Evolutionary conservation across 371 early-diverging fungal species (phyloP).

Genomic region (Lichtheimia ramosa): DNA sequence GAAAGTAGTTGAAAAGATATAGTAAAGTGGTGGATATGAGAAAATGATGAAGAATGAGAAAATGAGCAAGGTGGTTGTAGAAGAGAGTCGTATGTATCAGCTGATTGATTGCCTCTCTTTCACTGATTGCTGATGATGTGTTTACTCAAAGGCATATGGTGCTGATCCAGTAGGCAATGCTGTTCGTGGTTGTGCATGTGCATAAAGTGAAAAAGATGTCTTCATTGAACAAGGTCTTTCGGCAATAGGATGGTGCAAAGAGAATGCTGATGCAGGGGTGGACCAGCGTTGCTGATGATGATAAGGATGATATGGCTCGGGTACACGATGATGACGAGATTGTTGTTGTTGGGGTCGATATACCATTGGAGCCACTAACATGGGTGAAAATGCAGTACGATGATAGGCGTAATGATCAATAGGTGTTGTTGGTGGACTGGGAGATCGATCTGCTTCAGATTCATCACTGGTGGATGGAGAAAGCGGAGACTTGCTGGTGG

Average conservation of each 20-base stretch:
- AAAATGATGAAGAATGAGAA: background rate
- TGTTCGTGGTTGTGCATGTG: slow-evolving; percentile 5
- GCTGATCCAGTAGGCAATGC: too few species aligned
- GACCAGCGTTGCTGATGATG: slow-evolving; percentile 13
- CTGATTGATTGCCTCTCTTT: too few species aligned
- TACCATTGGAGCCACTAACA: slow-evolving; percentile 17
- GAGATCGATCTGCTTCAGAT: slow-evolving; percentile 36
- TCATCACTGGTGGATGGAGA: slow-evolving; percentile 29
- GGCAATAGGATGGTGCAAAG: slow-evolving; percentile 9
- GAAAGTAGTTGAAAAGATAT: background rate
- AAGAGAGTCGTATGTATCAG: too few species aligned
- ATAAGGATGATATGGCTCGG: slow-evolving; percentile 6
- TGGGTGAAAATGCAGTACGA: slow-evolving; percentile 15
- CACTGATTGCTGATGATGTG: too few species aligned
- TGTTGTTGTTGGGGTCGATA: slow-evolving; percentile 16
- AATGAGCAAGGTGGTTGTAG: too few species aligned
- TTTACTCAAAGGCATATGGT: too few species aligned
- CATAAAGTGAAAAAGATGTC: slow-evolving; percentile 3
- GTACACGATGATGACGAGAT: background rate
- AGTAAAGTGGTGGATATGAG: background rate
- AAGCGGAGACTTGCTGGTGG: slow-evolving; percentile 18
- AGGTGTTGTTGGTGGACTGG: slow-evolving; percentile 25
- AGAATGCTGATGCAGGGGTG: slow-evolving; percentile 4
- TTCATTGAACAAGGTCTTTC: slow-evolving; percentile 7
- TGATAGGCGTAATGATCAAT: slow-evolving; percentile 20